Evolutionary conservation across 768 basidiomycete species (phyloP), one percentile per base, ranked within the genome.

Genomic region (Neoboletus magnificus): DNA sequence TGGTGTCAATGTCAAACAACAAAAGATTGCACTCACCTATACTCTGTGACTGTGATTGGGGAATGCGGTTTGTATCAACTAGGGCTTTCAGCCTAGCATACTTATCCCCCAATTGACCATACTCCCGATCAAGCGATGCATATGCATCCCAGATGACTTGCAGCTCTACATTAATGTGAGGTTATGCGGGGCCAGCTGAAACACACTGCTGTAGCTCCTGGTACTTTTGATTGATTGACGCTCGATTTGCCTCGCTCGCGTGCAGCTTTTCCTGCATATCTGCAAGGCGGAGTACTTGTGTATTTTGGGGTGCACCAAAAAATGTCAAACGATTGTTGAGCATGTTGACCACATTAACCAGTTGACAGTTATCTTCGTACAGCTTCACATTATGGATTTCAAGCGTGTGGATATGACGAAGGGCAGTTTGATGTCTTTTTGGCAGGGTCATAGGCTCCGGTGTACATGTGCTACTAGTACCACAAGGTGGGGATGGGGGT

Each of bases 391-490:
- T 74, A 9, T 72, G 64, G 9, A 20, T 3, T 54, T 73, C 56
- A 16, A 73, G 56, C 1, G 59, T 47, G 30, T 68, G 68, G 32
- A 82, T 47, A 33, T 66, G 76, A 44, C 70, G 72, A 5, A 72
- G 50, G 55, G 57, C 39, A 15, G 32, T n/a, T 23, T 64, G 59
- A 49, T 62, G 44, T 8, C 35, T 58, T 18, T 73, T 66, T 18
- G 42, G 46, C 11, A 81, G 71, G 7, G 74, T 71, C 20, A 79
- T 75, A 58, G 71, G 72, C 57, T 81, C 81, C 5, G 71, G 61
- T 23, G 79, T 69, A 59, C 76, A 81, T 12, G 74, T 74, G 66
- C 77, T 80, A 18, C 44, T 25, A 22, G 39, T 18, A 22, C 10
- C 25, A 22, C 42, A 27, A 41, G 40, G 42, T 53, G 60, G 44